Evolutionary conservation across 2,329 filamentous ascomycete genomes (phyloP).

Genomic region (Rasamsonia emersonii): DNA sequence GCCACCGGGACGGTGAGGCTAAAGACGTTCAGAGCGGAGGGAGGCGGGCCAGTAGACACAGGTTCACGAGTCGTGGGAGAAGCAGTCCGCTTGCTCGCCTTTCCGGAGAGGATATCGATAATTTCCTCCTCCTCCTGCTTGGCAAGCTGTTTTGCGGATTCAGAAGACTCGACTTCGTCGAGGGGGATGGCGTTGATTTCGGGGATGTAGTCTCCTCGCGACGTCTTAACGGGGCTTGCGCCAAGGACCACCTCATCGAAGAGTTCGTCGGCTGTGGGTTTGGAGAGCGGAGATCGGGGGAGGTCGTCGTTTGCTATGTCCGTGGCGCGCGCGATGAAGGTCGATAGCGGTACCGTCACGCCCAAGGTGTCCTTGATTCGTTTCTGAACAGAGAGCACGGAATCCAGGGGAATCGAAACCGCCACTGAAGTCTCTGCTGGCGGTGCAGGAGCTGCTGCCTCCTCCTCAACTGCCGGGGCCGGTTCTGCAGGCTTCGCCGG

Average conservation of each 20-base stretch:
- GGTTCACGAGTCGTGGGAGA: slow-evolving; percentile 18
- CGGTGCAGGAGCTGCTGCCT: slow-evolving; percentile 18
- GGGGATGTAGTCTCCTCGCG: slow-evolving; percentile 60
- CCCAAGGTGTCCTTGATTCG: slow-evolving; percentile 70
- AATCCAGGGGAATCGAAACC: slow-evolving; percentile 67
- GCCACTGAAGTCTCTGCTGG: slow-evolving; percentile 43
- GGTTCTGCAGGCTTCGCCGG: slow-evolving; percentile 18
- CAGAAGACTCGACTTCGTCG: slow-evolving; percentile 12
- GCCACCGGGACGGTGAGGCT: slow-evolving; percentile 68
- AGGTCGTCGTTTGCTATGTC: slow-evolving; percentile 83
- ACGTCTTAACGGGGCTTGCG: slow-evolving; percentile 31
- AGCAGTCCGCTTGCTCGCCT: slow-evolving; percentile 25
- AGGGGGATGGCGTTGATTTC: slow-evolving; percentile 55
- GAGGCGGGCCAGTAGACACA: slow-evolving; percentile 31
- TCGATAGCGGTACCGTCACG: slow-evolving; percentile 72
- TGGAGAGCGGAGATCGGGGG: slow-evolving; percentile 55
- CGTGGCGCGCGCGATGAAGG: slow-evolving; percentile 76
- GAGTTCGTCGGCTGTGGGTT: slow-evolving; percentile 68
- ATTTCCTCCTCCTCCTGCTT: slow-evolving; percentile 53
- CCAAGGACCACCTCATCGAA: slow-evolving; percentile 80
- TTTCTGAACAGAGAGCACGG: slow-evolving; percentile 72
- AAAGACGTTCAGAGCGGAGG: slow-evolving; percentile 62
- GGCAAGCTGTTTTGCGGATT: no score
- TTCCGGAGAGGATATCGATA: slow-evolving; percentile 66
- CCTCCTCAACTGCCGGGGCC: slow-evolving; percentile 23